phyloP scores from a whole-genome alignment of 1,284 basidiomycete species.

The Boletellus deceptivus region DNA sequence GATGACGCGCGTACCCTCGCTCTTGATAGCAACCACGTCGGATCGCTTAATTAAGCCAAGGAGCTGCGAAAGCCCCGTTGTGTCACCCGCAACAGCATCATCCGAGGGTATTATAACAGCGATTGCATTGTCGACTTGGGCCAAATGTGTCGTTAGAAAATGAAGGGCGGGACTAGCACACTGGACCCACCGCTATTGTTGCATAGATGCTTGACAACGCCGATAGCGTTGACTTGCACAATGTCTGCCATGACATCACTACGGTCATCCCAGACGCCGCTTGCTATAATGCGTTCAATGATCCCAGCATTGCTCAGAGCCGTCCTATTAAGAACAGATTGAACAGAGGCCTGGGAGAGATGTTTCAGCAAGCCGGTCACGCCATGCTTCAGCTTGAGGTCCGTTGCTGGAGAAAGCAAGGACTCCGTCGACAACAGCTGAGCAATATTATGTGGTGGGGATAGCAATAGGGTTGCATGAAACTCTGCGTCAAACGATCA shows the following conservation, averaged over 20 bases:
- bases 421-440: conserved; percentile 48
- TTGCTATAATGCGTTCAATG: conserved; percentile 59
- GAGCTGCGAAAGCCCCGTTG: conserved; percentile 63
- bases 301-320: conserved; percentile 64
- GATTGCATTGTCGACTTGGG: conserved; percentile 63
- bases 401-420: conserved; percentile 51
- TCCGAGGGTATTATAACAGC: conserved; percentile 50
- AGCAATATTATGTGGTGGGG: conserved; percentile 51
- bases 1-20: conserved; percentile 86
- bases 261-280: conserved; percentile 69
- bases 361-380: conserved; percentile 83
- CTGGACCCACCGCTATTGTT: conserved; percentile 61
- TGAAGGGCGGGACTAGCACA: conserved; percentile 2
- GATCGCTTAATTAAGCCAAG: conserved; percentile 76
- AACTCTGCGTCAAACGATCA: conserved; percentile 46
- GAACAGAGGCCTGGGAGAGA: conserved; percentile 69
- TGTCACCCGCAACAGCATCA: conserved; percentile 23
- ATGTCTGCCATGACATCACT: conserved; percentile 76
- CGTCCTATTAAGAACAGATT: conserved; percentile 58
- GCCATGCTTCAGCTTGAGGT: conserved; percentile 84
- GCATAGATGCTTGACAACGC: conserved; percentile 86
- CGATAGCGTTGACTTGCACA: conserved; percentile 86
- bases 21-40: conserved; percentile 79
- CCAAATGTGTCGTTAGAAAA: conserved; percentile 10
- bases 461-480: conserved; percentile 60